Evolutionary conservation across 192 early-diverging fungal species (phyloP).

Genomic region (Geranomyces variabilis): DNA sequence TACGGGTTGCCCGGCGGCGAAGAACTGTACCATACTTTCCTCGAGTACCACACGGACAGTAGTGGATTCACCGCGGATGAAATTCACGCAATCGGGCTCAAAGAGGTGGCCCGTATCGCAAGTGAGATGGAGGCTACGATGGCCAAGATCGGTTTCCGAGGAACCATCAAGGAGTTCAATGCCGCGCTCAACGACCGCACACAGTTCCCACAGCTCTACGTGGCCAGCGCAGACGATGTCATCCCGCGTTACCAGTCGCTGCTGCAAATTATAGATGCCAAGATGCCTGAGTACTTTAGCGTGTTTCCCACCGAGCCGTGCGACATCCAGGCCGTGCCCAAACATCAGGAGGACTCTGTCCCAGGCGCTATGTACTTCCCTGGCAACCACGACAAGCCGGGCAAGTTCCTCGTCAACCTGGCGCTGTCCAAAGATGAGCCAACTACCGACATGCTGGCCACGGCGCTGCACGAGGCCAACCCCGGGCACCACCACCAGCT

Average conservation of each 20-base stretch:
- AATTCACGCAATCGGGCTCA: slow-evolving; percentile 44
- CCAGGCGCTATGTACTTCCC: slow-evolving; percentile 36
- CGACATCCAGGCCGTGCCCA: slow-evolving; percentile 27
- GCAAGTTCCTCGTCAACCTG: slow-evolving; percentile 26
- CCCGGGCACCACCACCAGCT: slow-evolving; percentile 51
- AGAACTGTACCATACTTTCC: slow-evolving; percentile 30
- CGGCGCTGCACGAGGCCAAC: slow-evolving; percentile 42
- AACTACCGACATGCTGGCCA: slow-evolving; percentile 16
- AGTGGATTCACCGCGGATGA: slow-evolving; percentile 33
- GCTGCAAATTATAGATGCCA: slow-evolving; percentile 18
- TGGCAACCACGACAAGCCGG: slow-evolving; percentile 22
- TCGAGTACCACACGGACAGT: slow-evolving; percentile 35
- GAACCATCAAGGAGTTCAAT: slow-evolving; percentile 40
- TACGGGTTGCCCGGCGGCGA: slow-evolving; percentile 41
- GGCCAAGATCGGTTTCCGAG: slow-evolving; percentile 29
- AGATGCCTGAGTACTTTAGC: slow-evolving; percentile 39
- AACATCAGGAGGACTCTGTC: slow-evolving; percentile 15
- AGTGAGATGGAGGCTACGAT: slow-evolving; percentile 40
- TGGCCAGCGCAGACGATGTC: slow-evolving; percentile 29
- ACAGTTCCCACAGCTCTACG: slow-evolving; percentile 41
- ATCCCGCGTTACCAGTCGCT: slow-evolving; percentile 33
- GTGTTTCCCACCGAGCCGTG: slow-evolving; percentile 39
- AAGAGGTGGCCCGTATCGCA: slow-evolving; percentile 44
- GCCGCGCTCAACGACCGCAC: slow-evolving; percentile 34
- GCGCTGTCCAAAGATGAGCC: slow-evolving; percentile 29